Evolutionary conservation across 129 eudicot genomes (phyloP), one percentile per base, ranked within the genome.

Genomic region (Tagetes erecta): DNA sequence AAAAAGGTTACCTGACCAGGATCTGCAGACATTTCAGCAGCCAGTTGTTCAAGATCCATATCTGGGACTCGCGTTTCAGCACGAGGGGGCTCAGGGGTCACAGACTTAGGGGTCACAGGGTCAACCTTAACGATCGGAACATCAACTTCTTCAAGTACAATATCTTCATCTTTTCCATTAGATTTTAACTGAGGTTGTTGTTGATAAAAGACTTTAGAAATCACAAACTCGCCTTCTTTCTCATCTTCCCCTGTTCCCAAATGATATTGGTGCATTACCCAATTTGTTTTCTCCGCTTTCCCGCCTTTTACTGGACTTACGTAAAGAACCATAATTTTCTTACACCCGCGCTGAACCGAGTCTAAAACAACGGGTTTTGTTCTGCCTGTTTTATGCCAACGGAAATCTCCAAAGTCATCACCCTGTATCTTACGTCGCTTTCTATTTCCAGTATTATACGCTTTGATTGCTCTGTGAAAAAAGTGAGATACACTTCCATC

Each of bases 261-360:
- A 78, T 95, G 99, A 81, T 95, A 95, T 34, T 95, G 99, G 76
- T 95, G 97, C 99, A 95, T 95, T 27, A 95, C 99, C 99, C 99
- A 95, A 81, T 85, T 88, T 13, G 96, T 87, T 81, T 95, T 95
- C 74, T 95, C 99, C 1, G 99, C 72, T 80, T 91, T 95, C 37
- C 92, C 96, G 31, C 97, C 99, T 67, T 79, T 85, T 27, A 70
- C 77, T 2, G 87, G 83, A 76, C 86, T 88, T n/a, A 84, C 59
- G 72, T 95, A 91, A 13, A 95, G 89, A 83, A 95, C 99, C 99
- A 95, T 95, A 58, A 95, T 95, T 79, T 95, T 95, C 81, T 95
- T 91, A 65, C 97, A 91, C 13, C 97, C 99, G 11, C 71, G 81
- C 73, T 91, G 97, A 27, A 88, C 80, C 20, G 96, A 92, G 56